These are phyloP conservation scores for Hordeum marinum DNA, from an alignment of 176 grass and related monocot genomes.

Conservation along the genomic window DNA sequence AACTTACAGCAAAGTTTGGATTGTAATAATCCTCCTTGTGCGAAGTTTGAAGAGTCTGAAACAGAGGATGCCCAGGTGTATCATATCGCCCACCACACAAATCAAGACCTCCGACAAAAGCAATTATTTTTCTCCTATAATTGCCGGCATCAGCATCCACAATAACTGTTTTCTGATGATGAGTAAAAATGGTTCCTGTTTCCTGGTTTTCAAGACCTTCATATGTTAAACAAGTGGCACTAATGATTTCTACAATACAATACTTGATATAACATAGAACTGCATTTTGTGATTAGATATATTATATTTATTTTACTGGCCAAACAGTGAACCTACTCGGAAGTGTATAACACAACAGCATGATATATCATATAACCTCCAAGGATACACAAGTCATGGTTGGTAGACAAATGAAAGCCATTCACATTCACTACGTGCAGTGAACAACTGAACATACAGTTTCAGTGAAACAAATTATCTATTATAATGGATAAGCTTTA, in stretches of 20 bases:
- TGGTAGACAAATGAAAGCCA: background rate
- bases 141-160: conserved; percentile 83
- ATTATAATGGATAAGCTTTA: conserved; percentile 14
- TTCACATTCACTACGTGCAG: background rate
- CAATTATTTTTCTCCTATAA: conserved; percentile 82
- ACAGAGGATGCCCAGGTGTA: conserved; percentile 77
- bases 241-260: conserved; percentile 1
- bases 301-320: background rate
- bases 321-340: background rate
- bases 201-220: conserved; percentile 48
- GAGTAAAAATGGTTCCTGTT: conserved; percentile 93
- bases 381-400: background rate
- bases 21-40: conserved; percentile 97
- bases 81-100: conserved; percentile 91
- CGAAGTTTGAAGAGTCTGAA: conserved; percentile 63
- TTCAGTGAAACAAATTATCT: background rate
- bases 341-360: background rate
- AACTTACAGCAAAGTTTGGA: conserved; percentile 77
- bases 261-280: background rate
- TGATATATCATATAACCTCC: background rate
- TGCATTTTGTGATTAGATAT: background rate
- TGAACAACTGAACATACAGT: background rate
- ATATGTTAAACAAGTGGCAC: conserved; percentile 19
- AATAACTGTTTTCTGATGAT: conserved; percentile 98
- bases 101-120: conserved; percentile 97